These are phyloP conservation scores for Colletotrichum sp. DNA, from an alignment of 2,329 filamentous ascomycete genomes.

Conservation along the genomic window DNA sequence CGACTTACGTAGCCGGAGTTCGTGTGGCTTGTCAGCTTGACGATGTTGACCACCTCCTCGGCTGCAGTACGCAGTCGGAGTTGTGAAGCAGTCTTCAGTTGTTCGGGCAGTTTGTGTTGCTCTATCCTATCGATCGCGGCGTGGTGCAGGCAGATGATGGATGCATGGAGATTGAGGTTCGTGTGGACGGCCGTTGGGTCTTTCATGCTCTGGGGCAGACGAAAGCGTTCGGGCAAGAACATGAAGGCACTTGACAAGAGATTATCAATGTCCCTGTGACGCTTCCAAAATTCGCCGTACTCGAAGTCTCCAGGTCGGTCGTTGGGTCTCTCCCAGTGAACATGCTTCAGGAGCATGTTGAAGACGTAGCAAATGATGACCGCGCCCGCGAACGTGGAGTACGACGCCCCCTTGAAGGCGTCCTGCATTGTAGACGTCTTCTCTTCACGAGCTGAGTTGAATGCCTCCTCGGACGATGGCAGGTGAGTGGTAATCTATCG, in stretches of 20 bases:
- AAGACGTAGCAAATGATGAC: conserved; percentile 80
- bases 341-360: conserved; percentile 80
- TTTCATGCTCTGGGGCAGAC: conserved; percentile 71
- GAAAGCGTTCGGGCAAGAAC: conserved; percentile 75
- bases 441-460: conserved; percentile 68
- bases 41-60: conserved; percentile 82
- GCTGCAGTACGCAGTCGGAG: conserved; percentile 79
- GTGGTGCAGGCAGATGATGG: conserved; percentile 87
- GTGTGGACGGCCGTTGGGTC: conserved; percentile 79
- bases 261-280: conserved; percentile 84
- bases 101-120: conserved; percentile 68
- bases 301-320: conserved; percentile 77
- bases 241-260: conserved; percentile 79
- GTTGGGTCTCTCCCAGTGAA: conserved; percentile 72
- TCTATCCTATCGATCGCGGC: conserved; percentile 85
- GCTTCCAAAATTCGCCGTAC: conserved; percentile 82
- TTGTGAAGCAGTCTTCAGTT: conserved; percentile 73
- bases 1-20: conserved; percentile 68
- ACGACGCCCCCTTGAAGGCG: conserved; percentile 63
- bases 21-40: conserved; percentile 77
- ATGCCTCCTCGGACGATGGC: conserved; percentile 81
- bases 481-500: conserved; percentile 75
- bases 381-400: conserved; percentile 76
- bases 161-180: conserved; percentile 89
- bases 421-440: conserved; percentile 68